These are phyloP conservation scores for Yamadazyma triangularis DNA, from an alignment of 1,139 yeast genomes.

Conservation along the genomic window DNA sequence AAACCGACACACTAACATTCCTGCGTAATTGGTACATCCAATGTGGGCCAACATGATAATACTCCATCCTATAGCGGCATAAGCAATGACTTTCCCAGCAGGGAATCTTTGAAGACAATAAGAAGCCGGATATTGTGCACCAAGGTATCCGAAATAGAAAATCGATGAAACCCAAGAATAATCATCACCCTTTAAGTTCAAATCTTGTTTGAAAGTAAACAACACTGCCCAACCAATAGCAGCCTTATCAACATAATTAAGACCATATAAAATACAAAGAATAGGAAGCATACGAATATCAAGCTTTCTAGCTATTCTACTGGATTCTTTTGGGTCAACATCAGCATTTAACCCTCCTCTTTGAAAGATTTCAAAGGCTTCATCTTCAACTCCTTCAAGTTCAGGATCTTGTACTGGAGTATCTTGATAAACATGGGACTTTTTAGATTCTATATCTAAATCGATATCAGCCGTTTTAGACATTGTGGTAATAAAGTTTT, in stretches of 20 bases:
- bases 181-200: conserved; percentile 18
- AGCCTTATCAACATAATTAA: conserved; percentile 49
- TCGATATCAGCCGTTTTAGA: background rate
- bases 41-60: conserved; percentile 45
- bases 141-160: conserved; percentile 49
- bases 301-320: conserved; percentile 28
- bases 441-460: background rate
- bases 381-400: conserved; percentile 6
- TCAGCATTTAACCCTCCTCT: conserved; percentile 12
- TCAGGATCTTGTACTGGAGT: background rate
- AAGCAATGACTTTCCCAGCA: conserved; percentile 47
- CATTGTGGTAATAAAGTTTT: background rate
- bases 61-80: conserved; percentile 48
- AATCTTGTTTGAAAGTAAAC: conserved; percentile 19
- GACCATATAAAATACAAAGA: conserved; percentile 41
- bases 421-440: background rate
- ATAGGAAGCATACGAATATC: conserved; percentile 41
- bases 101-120: conserved; percentile 50
- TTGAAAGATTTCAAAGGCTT: conserved; percentile 9
- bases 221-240: conserved; percentile 35
- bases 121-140: conserved; percentile 52
- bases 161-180: conserved; percentile 55
- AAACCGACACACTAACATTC: conserved; percentile 46
- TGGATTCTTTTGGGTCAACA: conserved; percentile 14
- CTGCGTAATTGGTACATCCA: conserved; percentile 40